Evolutionary conservation across 805 yeast species (phyloP).

Genomic region (Priceomyces carsonii): DNA sequence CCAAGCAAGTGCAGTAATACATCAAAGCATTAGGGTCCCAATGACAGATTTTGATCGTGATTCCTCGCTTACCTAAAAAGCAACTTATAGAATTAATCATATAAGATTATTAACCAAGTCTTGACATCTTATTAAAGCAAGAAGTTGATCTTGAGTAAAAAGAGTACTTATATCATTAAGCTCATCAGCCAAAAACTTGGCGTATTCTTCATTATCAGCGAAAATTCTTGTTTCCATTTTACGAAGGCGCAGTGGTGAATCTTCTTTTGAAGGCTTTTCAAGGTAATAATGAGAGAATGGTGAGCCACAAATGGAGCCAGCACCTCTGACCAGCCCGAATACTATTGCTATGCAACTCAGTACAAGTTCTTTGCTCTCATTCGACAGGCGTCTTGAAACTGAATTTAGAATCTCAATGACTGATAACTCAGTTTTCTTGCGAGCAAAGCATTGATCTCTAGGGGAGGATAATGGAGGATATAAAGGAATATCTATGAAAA

Average conservation of each 20-base stretch:
- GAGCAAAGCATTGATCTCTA: slow-evolving; percentile 33
- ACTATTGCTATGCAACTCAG: slow-evolving; percentile 12
- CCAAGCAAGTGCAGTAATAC: no score
- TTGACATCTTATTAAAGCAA: slow-evolving; percentile 10
- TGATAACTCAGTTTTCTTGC: slow-evolving; percentile 35
- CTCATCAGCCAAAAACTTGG: slow-evolving; percentile 12
- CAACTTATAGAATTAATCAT: no score
- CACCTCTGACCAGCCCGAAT: slow-evolving; percentile 11
- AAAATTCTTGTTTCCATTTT: background rate
- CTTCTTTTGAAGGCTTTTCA: background rate
- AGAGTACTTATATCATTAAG: slow-evolving; percentile 9
- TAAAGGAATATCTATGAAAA: slow-evolving; percentile 23
- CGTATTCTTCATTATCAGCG: slow-evolving; percentile 12
- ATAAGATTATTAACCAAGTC: slow-evolving; percentile 11
- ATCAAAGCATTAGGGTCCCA: no score
- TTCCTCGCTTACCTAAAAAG: no score
- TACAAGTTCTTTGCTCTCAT: slow-evolving; percentile 8
- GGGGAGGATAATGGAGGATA: slow-evolving; percentile 32
- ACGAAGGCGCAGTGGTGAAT: background rate
- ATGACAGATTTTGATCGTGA: no score
- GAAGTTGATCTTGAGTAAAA: slow-evolving; percentile 8
- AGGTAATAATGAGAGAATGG: background rate
- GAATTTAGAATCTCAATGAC: slow-evolving; percentile 19
- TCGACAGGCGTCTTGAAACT: background rate
- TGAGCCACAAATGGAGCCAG: slow-evolving; percentile 8